Base-by-base conservation (phyloP, 2,329 filamentous ascomycete species). In the Talaromyces funiculosus region DNA sequence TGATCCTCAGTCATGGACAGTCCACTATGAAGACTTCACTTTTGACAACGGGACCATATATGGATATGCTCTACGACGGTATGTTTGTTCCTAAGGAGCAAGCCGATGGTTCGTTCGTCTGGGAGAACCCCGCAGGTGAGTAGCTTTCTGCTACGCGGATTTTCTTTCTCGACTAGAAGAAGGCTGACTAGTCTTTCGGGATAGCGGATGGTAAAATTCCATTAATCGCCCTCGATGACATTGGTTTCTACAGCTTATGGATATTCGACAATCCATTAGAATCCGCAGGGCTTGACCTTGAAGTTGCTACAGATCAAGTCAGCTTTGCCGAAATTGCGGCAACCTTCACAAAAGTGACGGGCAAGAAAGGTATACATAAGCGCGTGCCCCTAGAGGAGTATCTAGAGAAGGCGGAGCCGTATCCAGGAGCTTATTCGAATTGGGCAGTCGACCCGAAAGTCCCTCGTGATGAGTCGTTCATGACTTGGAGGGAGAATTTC, bases 31-130 rank as follows among this genome's bases (percentile, higher is more conserved):
- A 61, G 22, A 64, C 45, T 18, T 64, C 66, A 3, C 6, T 79
- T 1, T 75, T 79, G 53, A 79, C 76, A 0, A 78, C 77, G 0
- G 75, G 76, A 0, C 78, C 79, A 0, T 81, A 81, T 63, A 77
- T 81, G 14, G 76, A 79, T 43, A 81, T 81, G 63, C 64, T 67
- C 3, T 65, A 47, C 6, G 65, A 67, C 22, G 60, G 56, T 3
- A 63, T 66, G 60, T 66, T 63, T 55, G 54, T 59, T 33, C 64
- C 55, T 31, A 20, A 51, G n/a, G 55, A 63, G 55, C 62, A 59
- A 24, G 53, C 59, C 22, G 62, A 66, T 60, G 62, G 64, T 29
- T 60, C 62, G 12, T 62, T 61, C 57, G 62, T 64, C 40, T 65
- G 62, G 63, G 61, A 59, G 40, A 61, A 57, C 29, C 59, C 60